phyloP scores from a whole-genome alignment of 2,329 filamentous ascomycete species.

The Rhexocercosporidium sp. region DNA sequence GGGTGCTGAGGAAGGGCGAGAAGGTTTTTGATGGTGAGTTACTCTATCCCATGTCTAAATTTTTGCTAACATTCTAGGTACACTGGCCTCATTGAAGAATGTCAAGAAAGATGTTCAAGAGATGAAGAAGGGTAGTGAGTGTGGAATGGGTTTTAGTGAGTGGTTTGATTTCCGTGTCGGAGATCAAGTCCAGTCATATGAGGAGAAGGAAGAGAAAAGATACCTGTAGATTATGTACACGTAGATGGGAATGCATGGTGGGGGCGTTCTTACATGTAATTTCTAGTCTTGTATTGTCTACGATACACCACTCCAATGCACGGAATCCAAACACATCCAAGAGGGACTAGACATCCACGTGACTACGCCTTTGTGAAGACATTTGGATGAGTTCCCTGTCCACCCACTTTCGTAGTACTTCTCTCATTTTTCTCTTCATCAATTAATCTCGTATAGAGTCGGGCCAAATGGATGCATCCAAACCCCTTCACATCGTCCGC shows the following conservation, averaged over 20 bases:
- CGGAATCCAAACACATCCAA: neutral
- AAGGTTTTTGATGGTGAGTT: conserved; percentile 81
- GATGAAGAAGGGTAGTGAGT: conserved; percentile 93
- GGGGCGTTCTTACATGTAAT: conserved; percentile 4
- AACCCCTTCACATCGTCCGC: conserved; percentile 31
- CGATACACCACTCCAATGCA: conserved; percentile 21
- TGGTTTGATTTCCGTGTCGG: conserved; percentile 82
- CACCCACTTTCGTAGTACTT: neutral
- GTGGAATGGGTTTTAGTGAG: conserved; percentile 81
- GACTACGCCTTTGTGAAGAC: conserved; percentile 11
- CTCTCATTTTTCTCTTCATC: no score
- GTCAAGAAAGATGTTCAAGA: conserved; percentile 90
- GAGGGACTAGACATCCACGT: neutral
- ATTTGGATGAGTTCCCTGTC: neutral
- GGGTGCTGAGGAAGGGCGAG: conserved; percentile 73
- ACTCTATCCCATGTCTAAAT: conserved; percentile 31
- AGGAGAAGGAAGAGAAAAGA: conserved; percentile 74
- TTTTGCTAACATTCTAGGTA: conserved; percentile 58
- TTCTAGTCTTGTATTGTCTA: conserved; percentile 16
- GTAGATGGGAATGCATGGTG: conserved; percentile 4
- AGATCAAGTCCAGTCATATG: conserved; percentile 87
- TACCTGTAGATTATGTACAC: conserved; percentile 36
- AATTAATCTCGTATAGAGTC: neutral
- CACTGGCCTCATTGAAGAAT: conserved; percentile 82
- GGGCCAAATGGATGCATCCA: conserved; percentile 7